These are phyloP conservation scores for Sugiyamaella castrensis DNA, from an alignment of 1,139 yeast species.

Conservation along the genomic window DNA sequence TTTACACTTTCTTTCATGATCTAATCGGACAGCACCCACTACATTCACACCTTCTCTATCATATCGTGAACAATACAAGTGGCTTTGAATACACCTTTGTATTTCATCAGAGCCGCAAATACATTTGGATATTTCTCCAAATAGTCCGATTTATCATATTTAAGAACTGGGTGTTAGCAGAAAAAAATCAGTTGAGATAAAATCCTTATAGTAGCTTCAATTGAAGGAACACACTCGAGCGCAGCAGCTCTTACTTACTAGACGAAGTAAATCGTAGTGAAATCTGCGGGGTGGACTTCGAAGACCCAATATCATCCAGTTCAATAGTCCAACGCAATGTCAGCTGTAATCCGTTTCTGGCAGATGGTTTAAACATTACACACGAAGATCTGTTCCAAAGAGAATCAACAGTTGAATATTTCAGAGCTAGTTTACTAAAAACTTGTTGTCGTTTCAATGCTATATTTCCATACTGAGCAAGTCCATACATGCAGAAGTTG, in stretches of 20 bases:
- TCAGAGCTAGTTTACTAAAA: constrained; percentile 20
- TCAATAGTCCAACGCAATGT: constrained; percentile 20
- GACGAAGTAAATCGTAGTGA: constrained; percentile 1
- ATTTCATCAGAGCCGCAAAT: constrained; percentile 2
- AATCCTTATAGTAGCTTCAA: not conserved
- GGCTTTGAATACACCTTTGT: constrained; percentile 7
- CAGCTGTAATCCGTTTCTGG: constrained; percentile 8
- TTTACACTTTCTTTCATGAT: too few relatives aligned
- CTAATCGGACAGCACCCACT: not conserved
- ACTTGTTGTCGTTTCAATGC: constrained; percentile 20
- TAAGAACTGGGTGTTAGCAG: not conserved
- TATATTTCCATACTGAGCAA: constrained; percentile 26
- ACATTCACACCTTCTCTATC: not conserved
- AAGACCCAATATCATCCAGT: constrained; percentile 9
- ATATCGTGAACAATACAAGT: constrained; percentile 4
- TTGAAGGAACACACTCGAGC: not conserved
- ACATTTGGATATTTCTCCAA: not conserved
- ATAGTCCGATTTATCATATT: not conserved
- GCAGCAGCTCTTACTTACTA: not conserved
- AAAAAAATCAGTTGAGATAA: not conserved
- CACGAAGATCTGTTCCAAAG: constrained; percentile 24
- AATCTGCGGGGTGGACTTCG: not conserved
- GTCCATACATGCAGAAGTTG: constrained; percentile 24
- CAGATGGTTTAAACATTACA: constrained; percentile 13
- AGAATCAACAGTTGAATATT: constrained; percentile 13